Evolutionary conservation across 495 filamentous ascomycete species (phyloP).

Genomic region (Tuber indicum): DNA sequence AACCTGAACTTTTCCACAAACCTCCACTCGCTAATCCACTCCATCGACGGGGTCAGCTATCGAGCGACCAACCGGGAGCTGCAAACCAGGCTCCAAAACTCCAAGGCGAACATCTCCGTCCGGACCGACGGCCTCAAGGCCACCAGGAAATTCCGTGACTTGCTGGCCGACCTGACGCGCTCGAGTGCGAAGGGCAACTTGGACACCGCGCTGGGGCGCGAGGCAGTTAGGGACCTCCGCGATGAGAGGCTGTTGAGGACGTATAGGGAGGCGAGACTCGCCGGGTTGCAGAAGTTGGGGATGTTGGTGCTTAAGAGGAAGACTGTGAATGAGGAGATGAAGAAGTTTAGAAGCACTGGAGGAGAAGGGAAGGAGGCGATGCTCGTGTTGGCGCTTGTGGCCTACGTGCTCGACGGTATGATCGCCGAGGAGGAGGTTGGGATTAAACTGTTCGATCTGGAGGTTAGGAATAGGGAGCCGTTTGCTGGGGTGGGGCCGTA

Average conservation of each 20-base stretch:
- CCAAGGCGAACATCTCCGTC: not conserved
- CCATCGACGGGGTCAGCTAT: not conserved
- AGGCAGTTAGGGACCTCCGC: not conserved
- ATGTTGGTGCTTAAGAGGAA: slow-evolving; percentile 46
- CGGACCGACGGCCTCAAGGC: not conserved
- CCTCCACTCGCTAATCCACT: not conserved
- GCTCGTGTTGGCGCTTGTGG: not conserved
- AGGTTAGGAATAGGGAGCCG: not conserved
- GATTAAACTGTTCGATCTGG: not conserved
- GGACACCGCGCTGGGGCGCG: not conserved
- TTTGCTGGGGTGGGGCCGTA: not conserved
- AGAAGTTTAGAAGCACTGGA: not conserved
- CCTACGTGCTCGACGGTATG: not conserved
- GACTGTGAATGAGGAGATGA: slow-evolving; percentile 18
- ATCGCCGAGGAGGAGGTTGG: not conserved
- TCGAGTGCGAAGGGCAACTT: not conserved
- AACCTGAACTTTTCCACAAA: not conserved
- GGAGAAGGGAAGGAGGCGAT: not conserved
- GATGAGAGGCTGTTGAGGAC: not conserved
- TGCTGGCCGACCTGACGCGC: not conserved
- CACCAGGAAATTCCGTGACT: not conserved
- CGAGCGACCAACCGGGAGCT: not conserved
- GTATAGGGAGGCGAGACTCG: not conserved
- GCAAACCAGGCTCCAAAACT: not conserved
- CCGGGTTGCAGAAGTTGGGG: slow-evolving; percentile 59